Base-by-base conservation (phyloP, 768 basidiomycete genomes). In the Polyporus arcularius region DNA sequence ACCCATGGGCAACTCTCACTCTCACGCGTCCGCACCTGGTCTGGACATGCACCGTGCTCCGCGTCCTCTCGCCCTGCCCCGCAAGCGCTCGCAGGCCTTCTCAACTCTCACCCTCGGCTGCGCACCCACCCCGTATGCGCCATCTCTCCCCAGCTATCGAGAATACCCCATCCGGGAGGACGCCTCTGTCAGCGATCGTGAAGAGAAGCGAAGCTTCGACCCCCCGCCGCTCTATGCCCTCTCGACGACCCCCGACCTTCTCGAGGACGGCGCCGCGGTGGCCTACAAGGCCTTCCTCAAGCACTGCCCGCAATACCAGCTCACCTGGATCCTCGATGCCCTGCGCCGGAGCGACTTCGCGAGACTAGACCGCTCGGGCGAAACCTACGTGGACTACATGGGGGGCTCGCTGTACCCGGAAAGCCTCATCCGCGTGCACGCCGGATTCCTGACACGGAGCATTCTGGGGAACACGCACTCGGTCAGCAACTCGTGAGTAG, bases 381-480 rank as follows among this genome's bases (percentile, higher is more conserved):
- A 92, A 75, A 88, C 86, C 9, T 93, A 93, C 60, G 87, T 92
- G 61, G 92, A 94, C 68, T 93, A 89, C 64, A 93, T 93, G 89
- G 92, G 92, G 32, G 90, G 89, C 26, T 83, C 89, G 0, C 76
- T 93, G 38, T 91, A 90, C 64, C 92, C 92, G 11, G 88, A 90
- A 66, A 88, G 85, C 65, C 83, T 94, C 38, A 82, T 93, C 59
- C 81, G 80, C 41, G 82, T 85, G 10, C 89, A 92, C 65, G 79
- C 85, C 42, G 82, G 84, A 52, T 91, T 92, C 68, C 80, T 94
- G 35, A 83, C 79, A 42, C 76, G 75, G 53, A 84, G 74, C 68
- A 79, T 93, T 46, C 80, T 94, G 60, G 92, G 91, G 1, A 93
- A 94, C 71, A 92, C 92, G 1, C 92, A 94, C 72, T 93, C 91